Evolutionary conservation across 345 rosid genomes (phyloP), one percentile per base, ranked within the genome.

Genomic region (Arabidopsis suecica): DNA sequence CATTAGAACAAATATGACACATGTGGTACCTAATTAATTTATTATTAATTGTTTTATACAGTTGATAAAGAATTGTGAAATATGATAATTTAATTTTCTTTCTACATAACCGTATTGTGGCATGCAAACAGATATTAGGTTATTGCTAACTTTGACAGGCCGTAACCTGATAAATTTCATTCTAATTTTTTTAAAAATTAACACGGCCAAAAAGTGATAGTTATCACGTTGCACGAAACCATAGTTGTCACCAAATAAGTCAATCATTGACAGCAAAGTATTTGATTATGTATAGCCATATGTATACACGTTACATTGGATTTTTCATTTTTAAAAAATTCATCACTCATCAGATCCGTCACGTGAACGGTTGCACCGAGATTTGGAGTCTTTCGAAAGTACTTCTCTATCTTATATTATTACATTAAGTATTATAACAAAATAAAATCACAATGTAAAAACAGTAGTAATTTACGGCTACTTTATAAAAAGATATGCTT

Each of bases 311-410:
- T 28, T 42, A 13, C 36, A 16, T 16, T 16, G 18, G 18, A 16
- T 16, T 16, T 16, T 16, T 16, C 18, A 16, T 16, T 16, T 16
- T 16, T 16, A 16, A 16, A 16, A 16, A 16, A 16, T 16, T 16
- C 18, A 16, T 16, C 18, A 16, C 18, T 16, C 59, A 70, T 48
- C 64, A 78, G 77, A 65, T 71, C 68, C 42, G 20, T 72, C 81
- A 78, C 77, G 81, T 78, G 81, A 78, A 78, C 50, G 72, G 67
- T 78, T 50, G 47, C 68, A 59, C 42, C 51, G 51, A 78, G 69
- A 58, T 72, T 65, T 78, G 81, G 73, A 72, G 7, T 40, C 68
- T 59, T 60, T 64, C 41, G 37, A 48, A 70, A 70, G 67, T 71
- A 64, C 76, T 7, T 28, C 32, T 28, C 32, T 28, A 28, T 33